These are phyloP conservation scores for Geosmithia putterillii DNA, from an alignment of 2,329 filamentous ascomycete genomes.

Conservation along the genomic window DNA sequence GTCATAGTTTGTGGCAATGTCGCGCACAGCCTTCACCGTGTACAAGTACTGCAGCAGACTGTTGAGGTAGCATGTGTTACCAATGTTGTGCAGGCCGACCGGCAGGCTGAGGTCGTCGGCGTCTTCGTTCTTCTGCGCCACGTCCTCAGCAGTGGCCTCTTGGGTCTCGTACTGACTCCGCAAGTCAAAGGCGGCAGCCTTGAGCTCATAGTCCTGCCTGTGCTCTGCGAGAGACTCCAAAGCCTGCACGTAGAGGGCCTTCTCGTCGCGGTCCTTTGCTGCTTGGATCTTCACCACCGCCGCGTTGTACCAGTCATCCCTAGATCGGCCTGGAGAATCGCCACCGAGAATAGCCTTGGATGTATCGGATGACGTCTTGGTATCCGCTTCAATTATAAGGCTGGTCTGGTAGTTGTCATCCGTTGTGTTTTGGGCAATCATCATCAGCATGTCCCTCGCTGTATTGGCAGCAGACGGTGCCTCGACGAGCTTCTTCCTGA, in stretches of 20 bases:
- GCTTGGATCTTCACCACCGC: not conserved
- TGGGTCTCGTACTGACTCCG: not conserved
- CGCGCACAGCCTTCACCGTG: constrained; percentile 68
- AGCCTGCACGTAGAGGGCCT: not conserved
- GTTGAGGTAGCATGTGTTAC: constrained; percentile 97
- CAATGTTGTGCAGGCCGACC: constrained; percentile 82
- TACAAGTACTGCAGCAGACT: constrained; percentile 94
- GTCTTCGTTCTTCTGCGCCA: not conserved
- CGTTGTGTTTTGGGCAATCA: constrained; percentile 18
- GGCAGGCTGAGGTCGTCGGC: constrained; percentile 45
- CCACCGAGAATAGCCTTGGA: constrained; percentile 16
- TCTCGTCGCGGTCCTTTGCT: not conserved
- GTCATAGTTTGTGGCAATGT: constrained; percentile 69
- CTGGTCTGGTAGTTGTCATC: constrained; percentile 20
- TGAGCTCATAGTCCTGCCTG: not conserved
- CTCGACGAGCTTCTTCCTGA: constrained; percentile 16
- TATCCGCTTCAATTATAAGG: constrained; percentile 19
- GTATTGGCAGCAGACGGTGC: constrained; percentile 17
- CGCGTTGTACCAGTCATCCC: not conserved
- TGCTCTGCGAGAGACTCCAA: not conserved
- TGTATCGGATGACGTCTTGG: constrained; percentile 21
- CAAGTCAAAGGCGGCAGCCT: not conserved
- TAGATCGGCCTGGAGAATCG: not conserved
- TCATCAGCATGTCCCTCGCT: constrained; percentile 18
- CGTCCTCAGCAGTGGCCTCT: not conserved